Percentiles rank a stretch among this genome's conserved stretches.
Conservation (phyloP, 176 grass and related monocot genomes). For the Themeda triandra region DNA sequence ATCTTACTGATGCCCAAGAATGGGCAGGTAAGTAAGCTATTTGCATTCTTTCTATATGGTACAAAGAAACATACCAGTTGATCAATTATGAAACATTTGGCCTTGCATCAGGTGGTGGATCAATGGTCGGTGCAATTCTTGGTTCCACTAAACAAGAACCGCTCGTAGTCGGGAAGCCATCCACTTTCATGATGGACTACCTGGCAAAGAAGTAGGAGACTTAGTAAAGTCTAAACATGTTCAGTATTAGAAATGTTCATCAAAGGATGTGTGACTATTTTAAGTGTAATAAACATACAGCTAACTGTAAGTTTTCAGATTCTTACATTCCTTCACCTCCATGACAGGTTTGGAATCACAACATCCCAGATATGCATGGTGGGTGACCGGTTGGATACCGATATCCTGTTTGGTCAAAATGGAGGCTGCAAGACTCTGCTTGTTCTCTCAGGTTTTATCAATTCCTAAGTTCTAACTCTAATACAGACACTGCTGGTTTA, state of each 20-base stretch:
- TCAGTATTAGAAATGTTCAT: not conserved
- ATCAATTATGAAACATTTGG: conserved; percentile 22
- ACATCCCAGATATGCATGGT: conserved; percentile 99
- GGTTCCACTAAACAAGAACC: conserved; percentile 92
- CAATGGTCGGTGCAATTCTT: conserved; percentile 82
- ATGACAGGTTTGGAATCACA: conserved; percentile 71
- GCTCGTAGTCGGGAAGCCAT: conserved; percentile 86
- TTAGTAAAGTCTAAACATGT: not conserved
- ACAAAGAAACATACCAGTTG: not conserved
- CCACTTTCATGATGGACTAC: conserved; percentile 99
- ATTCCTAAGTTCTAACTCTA: conserved; percentile 18
- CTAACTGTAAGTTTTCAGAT: not conserved
- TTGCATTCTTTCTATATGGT: not conserved
- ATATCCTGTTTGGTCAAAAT: conserved; percentile 95
- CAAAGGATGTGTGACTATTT: not conserved
- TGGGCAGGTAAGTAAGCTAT: conserved; percentile 68
- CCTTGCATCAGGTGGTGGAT: conserved; percentile 69
- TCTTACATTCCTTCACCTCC: conserved; percentile 12
- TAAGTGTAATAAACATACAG: not conserved
- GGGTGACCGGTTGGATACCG: conserved; percentile 92
- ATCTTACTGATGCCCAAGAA: conserved; percentile 99
- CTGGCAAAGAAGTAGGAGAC: conserved; percentile 82
- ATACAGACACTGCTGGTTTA: not conserved
- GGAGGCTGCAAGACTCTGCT: conserved; percentile 96
- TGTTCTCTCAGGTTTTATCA: conserved; percentile 83